These are phyloP conservation scores for Colletotrichum siamense DNA, from an alignment of 2,329 filamentous ascomycete genomes.

Conservation along the genomic window DNA sequence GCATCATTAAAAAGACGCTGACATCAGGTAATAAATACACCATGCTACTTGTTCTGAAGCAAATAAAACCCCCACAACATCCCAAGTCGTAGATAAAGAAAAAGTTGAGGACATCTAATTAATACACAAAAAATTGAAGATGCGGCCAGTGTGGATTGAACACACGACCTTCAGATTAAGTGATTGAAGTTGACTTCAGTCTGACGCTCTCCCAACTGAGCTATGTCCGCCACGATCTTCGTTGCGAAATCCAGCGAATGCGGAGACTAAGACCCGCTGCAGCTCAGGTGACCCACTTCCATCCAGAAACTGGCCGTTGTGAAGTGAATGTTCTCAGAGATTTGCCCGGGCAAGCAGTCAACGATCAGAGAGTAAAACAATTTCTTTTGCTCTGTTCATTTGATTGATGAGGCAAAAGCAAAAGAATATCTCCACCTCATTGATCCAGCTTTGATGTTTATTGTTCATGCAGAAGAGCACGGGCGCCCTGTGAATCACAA, in stretches of 20 bases:
- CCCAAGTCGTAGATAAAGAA: neutral
- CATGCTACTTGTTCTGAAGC: neutral
- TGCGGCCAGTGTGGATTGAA: conserved; percentile 23
- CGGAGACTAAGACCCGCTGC: neutral
- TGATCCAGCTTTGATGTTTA: neutral
- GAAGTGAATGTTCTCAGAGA: neutral
- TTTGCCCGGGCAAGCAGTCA: neutral
- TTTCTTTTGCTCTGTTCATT: neutral
- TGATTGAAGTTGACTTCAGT: conserved; percentile 21
- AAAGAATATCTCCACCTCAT: too few species aligned
- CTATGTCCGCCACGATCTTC: conserved; percentile 18
- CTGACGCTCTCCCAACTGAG: conserved; percentile 24
- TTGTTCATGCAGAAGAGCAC: neutral
- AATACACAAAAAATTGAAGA: neutral
- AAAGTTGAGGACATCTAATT: neutral
- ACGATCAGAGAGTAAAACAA: neutral
- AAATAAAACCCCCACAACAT: neutral
- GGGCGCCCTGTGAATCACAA: neutral
- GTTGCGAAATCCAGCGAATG: accelerated
- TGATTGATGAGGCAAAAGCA: too few species aligned
- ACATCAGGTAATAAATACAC: neutral
- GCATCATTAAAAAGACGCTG: accelerated
- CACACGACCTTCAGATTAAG: conserved; percentile 22
- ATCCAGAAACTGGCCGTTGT: neutral
- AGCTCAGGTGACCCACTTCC: neutral